Base-by-base conservation (phyloP, 2,329 filamentous ascomycete genomes). In the Penicillium expansum region DNA sequence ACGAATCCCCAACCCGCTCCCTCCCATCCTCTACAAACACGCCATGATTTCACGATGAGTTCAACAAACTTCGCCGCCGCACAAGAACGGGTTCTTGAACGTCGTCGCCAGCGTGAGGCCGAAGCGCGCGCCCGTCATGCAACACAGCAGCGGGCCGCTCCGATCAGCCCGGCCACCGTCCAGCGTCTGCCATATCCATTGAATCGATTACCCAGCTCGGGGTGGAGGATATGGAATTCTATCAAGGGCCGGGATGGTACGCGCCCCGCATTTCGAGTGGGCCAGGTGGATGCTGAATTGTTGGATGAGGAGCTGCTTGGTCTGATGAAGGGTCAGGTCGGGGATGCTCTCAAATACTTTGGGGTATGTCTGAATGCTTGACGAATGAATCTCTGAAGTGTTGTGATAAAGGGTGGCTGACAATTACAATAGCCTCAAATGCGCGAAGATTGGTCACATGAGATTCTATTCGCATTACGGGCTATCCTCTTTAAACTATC, bases 231-330 rank as follows among this genome's bases (percentile, higher is more conserved):
- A 53, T 96, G 89, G 91, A 85, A 92, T 69, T 78, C 82, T 5
- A 77, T 93, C 41, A 85, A 84, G 38, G 87, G 88, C 6, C 86
- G 89, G 58, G 87, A 92, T 69, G 91, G 91, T 43, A 93, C 90
- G 24, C 81, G 86, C 16, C 93, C 94, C 5, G 88, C 90, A 11
- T 97, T 96, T 73, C 87, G 94, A 52, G 94, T 99, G 29, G 92
- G 93, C 29, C 94, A 99, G 76, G 91, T 97, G 42, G 94, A 99
- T 74, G 92, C 94, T 37, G 94, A 97, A 74, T 80, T 99, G 48
- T 82, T 99, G 18, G 94, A 99, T 74, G 91, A 96, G 70, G 94
- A 97, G 77, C 81, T 99, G 44, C 81, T 97, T 24, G 84, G 85
- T n/a, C 82, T 97, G 62, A 79, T 99, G 57, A 92, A 90, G 70